Evolutionary conservation across 139 green algal genomes (phyloP).

Genomic region (Asterochloris sp.): DNA sequence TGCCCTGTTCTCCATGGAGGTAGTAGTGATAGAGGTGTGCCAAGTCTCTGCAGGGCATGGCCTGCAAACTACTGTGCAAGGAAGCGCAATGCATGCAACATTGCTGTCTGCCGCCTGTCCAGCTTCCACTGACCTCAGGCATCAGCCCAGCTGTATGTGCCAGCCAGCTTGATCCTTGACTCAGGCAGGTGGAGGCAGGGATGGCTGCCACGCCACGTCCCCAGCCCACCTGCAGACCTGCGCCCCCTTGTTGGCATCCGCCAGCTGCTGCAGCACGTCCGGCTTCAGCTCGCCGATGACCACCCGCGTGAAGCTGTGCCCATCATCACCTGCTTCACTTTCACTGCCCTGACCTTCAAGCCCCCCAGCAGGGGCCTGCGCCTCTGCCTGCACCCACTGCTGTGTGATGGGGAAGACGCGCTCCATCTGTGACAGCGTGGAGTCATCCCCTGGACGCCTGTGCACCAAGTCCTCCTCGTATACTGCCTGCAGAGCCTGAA

Average conservation of each 20-base stretch:
- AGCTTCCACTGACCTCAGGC: too few species aligned
- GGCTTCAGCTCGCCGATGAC: slow-evolving; percentile 62
- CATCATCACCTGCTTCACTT: neutral
- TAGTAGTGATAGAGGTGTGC: slow-evolving; percentile 88
- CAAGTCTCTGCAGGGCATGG: slow-evolving; percentile 43
- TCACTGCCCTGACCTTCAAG: too few species aligned
- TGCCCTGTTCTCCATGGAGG: slow-evolving; percentile 66
- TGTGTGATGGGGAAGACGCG: slow-evolving; percentile 23
- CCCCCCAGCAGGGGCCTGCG: neutral
- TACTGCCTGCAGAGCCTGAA: slow-evolving; percentile 40
- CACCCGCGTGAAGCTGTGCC: slow-evolving; percentile 60
- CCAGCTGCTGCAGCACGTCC: slow-evolving; percentile 50
- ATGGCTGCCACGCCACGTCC: too few species aligned
- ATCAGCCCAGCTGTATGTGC: too few species aligned
- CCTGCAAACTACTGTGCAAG: too few species aligned
- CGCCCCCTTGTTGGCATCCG: slow-evolving; percentile 24
- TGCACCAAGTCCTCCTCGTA: slow-evolving; percentile 78
- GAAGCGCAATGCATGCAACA: too few species aligned
- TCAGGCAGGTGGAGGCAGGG: neutral
- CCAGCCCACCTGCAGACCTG: slow-evolving; percentile 21
- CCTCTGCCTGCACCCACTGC: slow-evolving; percentile 28
- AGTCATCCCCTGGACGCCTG: slow-evolving; percentile 48
- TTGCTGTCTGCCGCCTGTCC: too few species aligned
- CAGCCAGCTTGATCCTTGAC: too few species aligned
- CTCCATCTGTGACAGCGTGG: slow-evolving; percentile 43